These are phyloP conservation scores for Xylariaceae sp. DNA, from an alignment of 2,329 filamentous ascomycete genomes.

Conservation along the genomic window DNA sequence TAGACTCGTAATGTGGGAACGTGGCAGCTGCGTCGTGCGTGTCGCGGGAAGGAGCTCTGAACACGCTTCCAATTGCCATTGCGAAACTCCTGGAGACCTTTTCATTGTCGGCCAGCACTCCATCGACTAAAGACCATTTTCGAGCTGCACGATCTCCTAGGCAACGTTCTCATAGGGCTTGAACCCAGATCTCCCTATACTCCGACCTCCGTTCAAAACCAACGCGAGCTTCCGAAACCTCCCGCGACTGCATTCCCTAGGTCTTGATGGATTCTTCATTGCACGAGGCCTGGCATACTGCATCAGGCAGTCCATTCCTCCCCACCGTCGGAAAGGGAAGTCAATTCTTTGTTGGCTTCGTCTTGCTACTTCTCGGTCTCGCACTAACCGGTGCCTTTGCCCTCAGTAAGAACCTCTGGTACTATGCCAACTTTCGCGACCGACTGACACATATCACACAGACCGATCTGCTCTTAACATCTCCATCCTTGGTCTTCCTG, in stretches of 20 bases:
- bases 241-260: slow-evolving; percentile 1
- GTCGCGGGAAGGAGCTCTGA: too few relatives aligned
- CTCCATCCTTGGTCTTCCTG: slow-evolving; percentile 74
- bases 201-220: not conserved
- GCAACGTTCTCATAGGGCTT: too few relatives aligned
- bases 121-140: too few relatives aligned
- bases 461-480: slow-evolving; percentile 79
- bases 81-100: too few relatives aligned
- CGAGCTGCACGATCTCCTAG: too few relatives aligned
- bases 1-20: not conserved
- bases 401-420: slow-evolving; percentile 59
- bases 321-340: slow-evolving; percentile 75
- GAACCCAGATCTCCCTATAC: too few relatives aligned
- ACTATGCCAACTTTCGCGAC: not conserved
- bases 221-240: not conserved
- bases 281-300: slow-evolving; percentile 89
- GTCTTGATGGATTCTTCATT: slow-evolving; percentile 73
- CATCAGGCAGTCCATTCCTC: slow-evolving; percentile 78
- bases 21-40: not conserved
- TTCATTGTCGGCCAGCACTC: too few relatives aligned
- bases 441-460: slow-evolving; percentile 33
- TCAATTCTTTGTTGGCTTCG: slow-evolving; percentile 79
- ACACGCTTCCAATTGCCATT: too few relatives aligned
- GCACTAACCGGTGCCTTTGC: slow-evolving; percentile 75
- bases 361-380: slow-evolving; percentile 68